A percentile compares a stretch with the other conserved stretches of the same genome.
Evolutionary conservation across 495 filamentous ascomycete species (phyloP).

Genomic region (Talaromyces borbonicus): DNA sequence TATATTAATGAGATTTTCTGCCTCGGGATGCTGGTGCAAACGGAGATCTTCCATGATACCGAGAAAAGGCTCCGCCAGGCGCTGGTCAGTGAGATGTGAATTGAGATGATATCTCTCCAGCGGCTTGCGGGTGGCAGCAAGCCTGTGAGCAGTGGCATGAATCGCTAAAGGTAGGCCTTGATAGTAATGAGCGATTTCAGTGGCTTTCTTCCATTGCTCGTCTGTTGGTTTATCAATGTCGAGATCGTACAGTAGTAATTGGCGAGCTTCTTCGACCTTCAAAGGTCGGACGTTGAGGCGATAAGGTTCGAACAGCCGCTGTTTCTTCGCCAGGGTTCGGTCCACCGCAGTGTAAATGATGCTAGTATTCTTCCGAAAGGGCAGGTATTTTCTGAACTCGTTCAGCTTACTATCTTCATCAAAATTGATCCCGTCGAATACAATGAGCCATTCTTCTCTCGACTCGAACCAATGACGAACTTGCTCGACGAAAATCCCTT

Average conservation of each 20-base stretch:
- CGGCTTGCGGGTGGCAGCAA: slow-evolving; percentile 61
- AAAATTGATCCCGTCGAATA: slow-evolving; percentile 67
- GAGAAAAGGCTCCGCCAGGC: slow-evolving; percentile 59
- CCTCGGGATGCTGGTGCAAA: slow-evolving; percentile 46
- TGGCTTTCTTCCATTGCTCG: slow-evolving; percentile 50
- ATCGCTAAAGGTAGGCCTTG: slow-evolving; percentile 69
- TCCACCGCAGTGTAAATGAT: slow-evolving; percentile 74
- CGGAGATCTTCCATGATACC: slow-evolving; percentile 62
- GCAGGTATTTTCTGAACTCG: slow-evolving; percentile 55
- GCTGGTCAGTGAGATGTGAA: slow-evolving; percentile 57
- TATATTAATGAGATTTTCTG: slow-evolving; percentile 64
- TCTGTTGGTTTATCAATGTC: slow-evolving; percentile 39
- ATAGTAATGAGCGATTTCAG: slow-evolving; percentile 58
- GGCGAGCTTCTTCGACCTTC: slow-evolving; percentile 48
- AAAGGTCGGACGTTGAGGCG: slow-evolving; percentile 54
- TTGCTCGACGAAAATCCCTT: slow-evolving; percentile 44
- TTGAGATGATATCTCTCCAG: slow-evolving; percentile 57
- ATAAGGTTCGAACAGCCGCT: slow-evolving; percentile 64
- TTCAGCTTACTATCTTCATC: slow-evolving; percentile 47
- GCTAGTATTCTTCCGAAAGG: slow-evolving; percentile 55
- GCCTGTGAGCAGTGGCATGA: slow-evolving; percentile 63
- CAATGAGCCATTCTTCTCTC: slow-evolving; percentile 62
- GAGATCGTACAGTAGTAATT: slow-evolving; percentile 46
- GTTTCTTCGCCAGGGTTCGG: slow-evolving; percentile 53
- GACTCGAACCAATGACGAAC: slow-evolving; percentile 63